A percentile compares a stretch with the other conserved stretches of the same genome.
phyloP scores from a whole-genome alignment of 805 yeast species.

The Kodamaea hsintzibuensis region DNA sequence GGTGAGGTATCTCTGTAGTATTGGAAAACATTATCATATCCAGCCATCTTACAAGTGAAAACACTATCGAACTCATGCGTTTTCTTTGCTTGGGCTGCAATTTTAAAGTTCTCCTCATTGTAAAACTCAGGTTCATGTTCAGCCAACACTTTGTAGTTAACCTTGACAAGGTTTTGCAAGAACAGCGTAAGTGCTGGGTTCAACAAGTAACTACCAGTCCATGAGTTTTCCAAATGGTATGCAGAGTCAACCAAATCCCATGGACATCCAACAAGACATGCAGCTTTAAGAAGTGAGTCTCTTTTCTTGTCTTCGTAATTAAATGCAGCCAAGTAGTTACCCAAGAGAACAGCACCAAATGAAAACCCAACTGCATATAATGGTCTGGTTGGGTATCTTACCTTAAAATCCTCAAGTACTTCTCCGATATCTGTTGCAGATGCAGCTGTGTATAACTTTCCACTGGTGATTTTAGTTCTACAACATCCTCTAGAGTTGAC shows the following conservation, averaged over 20 bases:
- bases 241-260: conserved; percentile 68
- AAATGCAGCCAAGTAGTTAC: conserved; percentile 67
- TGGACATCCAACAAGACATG: conserved; percentile 61
- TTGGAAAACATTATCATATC: conserved; percentile 60
- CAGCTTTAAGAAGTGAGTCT: conserved; percentile 40
- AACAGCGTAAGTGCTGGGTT: conserved; percentile 34
- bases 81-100: conserved; percentile 23
- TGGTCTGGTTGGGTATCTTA: conserved; percentile 59
- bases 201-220: conserved; percentile 36
- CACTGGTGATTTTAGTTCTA: conserved; percentile 64
- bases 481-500: conserved; percentile 79
- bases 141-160: conserved; percentile 34
- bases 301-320: conserved; percentile 38
- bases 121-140: conserved; percentile 30
- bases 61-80: conserved; percentile 62
- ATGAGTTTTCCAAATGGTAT: conserved; percentile 38
- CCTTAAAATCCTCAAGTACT: conserved; percentile 51
- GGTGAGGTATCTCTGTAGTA: conserved; percentile 70
- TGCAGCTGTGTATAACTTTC: conserved; percentile 66
- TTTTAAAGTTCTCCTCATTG: conserved; percentile 21
- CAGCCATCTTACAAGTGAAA: conserved; percentile 66
- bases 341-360: conserved; percentile 72
- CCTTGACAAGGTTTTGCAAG: conserved; percentile 32
- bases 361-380: conserved; percentile 74
- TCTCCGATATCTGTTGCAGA: conserved; percentile 71